A percentile compares a stretch with the other conserved stretches of the same genome.
Conservation (phyloP, 2,329 filamentous ascomycete genomes). For the Pezicula carpinea region DNA sequence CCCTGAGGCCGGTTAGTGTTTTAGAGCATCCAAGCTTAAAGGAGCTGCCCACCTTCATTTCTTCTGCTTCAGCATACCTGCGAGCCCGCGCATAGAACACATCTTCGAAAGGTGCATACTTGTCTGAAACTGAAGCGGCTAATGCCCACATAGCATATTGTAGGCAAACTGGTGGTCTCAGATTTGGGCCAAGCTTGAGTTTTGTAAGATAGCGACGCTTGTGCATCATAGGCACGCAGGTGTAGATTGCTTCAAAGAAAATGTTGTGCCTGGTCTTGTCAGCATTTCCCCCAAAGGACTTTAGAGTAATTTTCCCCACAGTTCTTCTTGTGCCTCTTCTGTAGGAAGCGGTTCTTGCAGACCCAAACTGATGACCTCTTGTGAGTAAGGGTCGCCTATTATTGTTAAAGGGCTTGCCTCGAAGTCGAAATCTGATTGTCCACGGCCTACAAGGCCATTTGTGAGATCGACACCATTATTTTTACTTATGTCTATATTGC, state of each 20-base stretch:
- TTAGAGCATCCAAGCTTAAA: slow-evolving; percentile 35
- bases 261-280: slow-evolving; percentile 58
- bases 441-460: too few relatives aligned
- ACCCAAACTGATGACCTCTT: slow-evolving; percentile 6
- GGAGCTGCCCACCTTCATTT: slow-evolving; percentile 58
- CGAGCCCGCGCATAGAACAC: slow-evolving; percentile 83
- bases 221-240: slow-evolving; percentile 80
- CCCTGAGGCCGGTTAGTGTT: neutral
- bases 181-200: slow-evolving; percentile 77
- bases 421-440: neutral
- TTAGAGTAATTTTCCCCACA: neutral
- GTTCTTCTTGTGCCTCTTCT: slow-evolving; percentile 84
- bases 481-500: neutral
- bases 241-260: slow-evolving; percentile 85
- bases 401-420: neutral
- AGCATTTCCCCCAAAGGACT: neutral
- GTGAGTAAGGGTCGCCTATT: neutral
- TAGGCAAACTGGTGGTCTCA: slow-evolving; percentile 78
- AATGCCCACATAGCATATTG: slow-evolving; percentile 94
- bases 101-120: slow-evolving; percentile 70
- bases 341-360: slow-evolving; percentile 43
- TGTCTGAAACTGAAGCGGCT: slow-evolving; percentile 75
- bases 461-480: neutral
- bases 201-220: slow-evolving; percentile 76
- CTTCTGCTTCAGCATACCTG: slow-evolving; percentile 83